These are phyloP conservation scores for Euptelea pleiosperma DNA, from an alignment of 164 flowering plant genomes.

Conservation along the genomic window DNA sequence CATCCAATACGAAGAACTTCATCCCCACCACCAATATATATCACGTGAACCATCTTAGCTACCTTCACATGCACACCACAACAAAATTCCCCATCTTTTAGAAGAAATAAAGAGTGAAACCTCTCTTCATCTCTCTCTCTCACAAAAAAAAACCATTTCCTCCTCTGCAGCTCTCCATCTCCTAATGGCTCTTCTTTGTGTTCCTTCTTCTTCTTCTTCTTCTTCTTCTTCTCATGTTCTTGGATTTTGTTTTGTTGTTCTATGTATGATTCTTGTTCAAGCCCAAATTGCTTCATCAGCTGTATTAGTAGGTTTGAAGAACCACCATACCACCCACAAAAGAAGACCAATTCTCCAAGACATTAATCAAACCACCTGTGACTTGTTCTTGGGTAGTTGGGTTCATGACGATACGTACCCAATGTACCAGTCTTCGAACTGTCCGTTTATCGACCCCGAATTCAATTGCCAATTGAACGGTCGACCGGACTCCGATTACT, in stretches of 20 bases:
- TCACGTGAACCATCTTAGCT: constrained; percentile 7
- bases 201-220: not conserved
- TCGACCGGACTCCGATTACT: constrained; percentile 75
- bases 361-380: constrained; percentile 47
- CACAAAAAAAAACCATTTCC: too few species aligned
- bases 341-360: constrained; percentile 29
- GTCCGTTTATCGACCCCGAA: constrained; percentile 62
- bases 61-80: constrained; percentile 12
- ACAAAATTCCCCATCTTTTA: not conserved
- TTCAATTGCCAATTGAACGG: constrained; percentile 76
- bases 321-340: constrained; percentile 28
- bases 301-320: constrained; percentile 33
- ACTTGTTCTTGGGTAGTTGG: constrained; percentile 68
- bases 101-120: not conserved
- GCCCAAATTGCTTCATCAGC: constrained; percentile 32
- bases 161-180: not conserved
- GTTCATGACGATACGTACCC: constrained; percentile 59
- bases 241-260: constrained; percentile 4
- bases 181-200: not conserved
- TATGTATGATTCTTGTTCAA: constrained; percentile 16
- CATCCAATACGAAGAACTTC: too few species aligned
- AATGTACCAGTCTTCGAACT: constrained; percentile 42
- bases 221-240: not conserved
- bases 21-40: too few species aligned
- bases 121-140: not conserved